Evolutionary conservation across 2,329 filamentous ascomycete species (phyloP).

Genomic region (Leptographium galeiforme): DNA sequence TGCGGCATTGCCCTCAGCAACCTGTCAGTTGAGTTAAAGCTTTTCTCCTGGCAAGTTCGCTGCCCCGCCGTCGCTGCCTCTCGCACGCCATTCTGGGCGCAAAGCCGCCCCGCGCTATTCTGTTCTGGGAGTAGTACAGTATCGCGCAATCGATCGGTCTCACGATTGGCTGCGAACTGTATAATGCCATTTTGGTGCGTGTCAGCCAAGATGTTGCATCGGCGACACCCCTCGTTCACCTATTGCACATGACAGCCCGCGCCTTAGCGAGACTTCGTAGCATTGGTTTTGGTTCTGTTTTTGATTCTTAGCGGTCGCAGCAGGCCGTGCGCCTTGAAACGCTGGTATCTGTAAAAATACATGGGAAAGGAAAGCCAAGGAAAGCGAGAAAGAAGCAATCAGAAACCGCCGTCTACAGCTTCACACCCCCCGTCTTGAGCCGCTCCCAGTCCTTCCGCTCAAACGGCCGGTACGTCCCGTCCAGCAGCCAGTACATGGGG

Average conservation of each 20-base stretch:
- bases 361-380: background rate
- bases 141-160: conserved; percentile 11
- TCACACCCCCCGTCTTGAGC: conserved; percentile 54
- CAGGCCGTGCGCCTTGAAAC: no score
- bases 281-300: no score
- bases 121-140: conserved; percentile 4
- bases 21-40: background rate
- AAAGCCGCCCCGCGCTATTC: conserved; percentile 10
- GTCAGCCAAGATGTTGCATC: background rate
- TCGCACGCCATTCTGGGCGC: background rate
- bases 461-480: conserved; percentile 56
- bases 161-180: conserved; percentile 7
- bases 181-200: conserved; percentile 10
- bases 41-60: background rate
- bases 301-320: no score
- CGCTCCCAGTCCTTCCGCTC: conserved; percentile 52
- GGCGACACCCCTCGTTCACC: no score
- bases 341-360: no score
- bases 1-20: background rate
- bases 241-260: background rate
- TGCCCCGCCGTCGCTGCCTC: conserved; percentile 1
- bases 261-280: no score
- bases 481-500: conserved; percentile 50
- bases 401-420: conserved; percentile 33
- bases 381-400: no score